A percentile compares a stretch with the other conserved stretches of the same genome.
Evolutionary conservation across 1,284 basidiomycete species (phyloP).

Genomic region (Calocybe gambosa): DNA sequence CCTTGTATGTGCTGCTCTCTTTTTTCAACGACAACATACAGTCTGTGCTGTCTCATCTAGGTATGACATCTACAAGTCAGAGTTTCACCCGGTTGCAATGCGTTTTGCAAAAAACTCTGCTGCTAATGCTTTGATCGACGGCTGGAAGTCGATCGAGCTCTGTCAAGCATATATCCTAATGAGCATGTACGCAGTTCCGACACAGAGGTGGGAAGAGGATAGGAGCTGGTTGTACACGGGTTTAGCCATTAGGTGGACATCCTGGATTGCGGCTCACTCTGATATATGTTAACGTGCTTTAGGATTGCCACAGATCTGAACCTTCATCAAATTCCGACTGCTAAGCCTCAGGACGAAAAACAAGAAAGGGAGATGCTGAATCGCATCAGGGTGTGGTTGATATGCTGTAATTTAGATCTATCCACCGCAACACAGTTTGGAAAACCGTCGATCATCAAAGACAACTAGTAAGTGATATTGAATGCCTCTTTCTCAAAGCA

Average conservation of each 20-base stretch:
- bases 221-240: slow-evolving; percentile 79
- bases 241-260: slow-evolving; percentile 60
- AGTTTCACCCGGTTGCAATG: slow-evolving; percentile 81
- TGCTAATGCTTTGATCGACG: slow-evolving; percentile 71
- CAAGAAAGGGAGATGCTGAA: slow-evolving; percentile 80
- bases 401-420: slow-evolving; percentile 80
- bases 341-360: slow-evolving; percentile 53
- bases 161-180: slow-evolving; percentile 76
- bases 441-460: slow-evolving; percentile 80
- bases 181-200: slow-evolving; percentile 74
- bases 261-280: neutral
- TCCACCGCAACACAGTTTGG: slow-evolving; percentile 83
- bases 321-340: slow-evolving; percentile 61
- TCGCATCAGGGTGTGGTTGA: slow-evolving; percentile 77
- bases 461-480: slow-evolving; percentile 58
- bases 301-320: slow-evolving; percentile 85
- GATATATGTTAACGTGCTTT: slow-evolving; percentile 1
- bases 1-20: neutral
- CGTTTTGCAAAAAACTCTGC: slow-evolving; percentile 80
- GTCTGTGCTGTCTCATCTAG: slow-evolving; percentile 76
- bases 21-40: slow-evolving; percentile 21
- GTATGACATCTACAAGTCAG: slow-evolving; percentile 68
- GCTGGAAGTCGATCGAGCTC: slow-evolving; percentile 77
- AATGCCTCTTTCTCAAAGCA: neutral
- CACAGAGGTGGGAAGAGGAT: slow-evolving; percentile 78